Percentiles rank a stretch among this genome's conserved stretches.
Conservation (phyloP, 2,329 filamentous ascomycete genomes). For the Colletotrichum tropicale region DNA sequence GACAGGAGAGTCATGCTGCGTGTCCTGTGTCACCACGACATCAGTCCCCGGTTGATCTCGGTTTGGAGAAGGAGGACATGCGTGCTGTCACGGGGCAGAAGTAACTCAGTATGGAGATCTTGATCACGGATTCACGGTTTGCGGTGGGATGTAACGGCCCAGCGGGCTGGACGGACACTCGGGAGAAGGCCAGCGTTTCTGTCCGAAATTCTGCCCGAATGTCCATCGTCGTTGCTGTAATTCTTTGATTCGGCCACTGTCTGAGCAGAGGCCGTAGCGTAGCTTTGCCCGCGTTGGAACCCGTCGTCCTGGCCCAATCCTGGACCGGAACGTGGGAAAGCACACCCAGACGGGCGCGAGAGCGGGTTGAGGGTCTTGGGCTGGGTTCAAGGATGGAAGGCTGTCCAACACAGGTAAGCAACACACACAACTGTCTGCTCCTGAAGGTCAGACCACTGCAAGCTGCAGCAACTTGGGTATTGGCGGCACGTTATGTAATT, state of each 20-base stretch:
- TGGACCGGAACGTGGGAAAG: not conserved
- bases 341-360: not conserved
- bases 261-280: not conserved
- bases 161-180: not conserved
- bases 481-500: not conserved
- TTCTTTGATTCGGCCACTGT: not conserved
- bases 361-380: not conserved
- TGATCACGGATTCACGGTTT: not conserved
- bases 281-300: not conserved
- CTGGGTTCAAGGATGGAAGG: not conserved
- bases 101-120: not conserved
- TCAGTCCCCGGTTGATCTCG: not conserved
- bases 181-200: not conserved
- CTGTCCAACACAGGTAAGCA: not conserved
- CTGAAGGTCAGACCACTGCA: not conserved
- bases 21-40: not conserved
- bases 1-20: constrained; percentile 12
- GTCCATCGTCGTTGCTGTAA: not conserved
- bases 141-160: not conserved
- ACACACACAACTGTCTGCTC: not conserved
- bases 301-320: not conserved
- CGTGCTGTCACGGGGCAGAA: not conserved
- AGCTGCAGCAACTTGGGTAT: not conserved
- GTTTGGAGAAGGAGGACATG: too few species aligned
- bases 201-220: not conserved